phyloP scores from a whole-genome alignment of 2,329 filamentous ascomycete species.

The Stachybotrys elegans region DNA sequence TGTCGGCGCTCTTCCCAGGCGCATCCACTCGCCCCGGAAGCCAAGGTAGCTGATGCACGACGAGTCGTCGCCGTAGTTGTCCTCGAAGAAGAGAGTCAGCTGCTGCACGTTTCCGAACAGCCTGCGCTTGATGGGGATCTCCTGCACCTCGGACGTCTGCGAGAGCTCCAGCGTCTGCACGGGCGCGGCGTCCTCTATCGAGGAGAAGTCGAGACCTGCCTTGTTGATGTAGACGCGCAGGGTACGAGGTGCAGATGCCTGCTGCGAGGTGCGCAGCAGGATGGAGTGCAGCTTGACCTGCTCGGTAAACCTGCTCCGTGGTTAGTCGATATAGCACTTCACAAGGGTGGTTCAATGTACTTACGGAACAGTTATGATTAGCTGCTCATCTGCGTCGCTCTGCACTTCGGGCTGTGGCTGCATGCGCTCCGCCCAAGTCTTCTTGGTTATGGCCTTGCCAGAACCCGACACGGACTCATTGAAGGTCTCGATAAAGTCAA shows the following conservation, averaged over 20 bases:
- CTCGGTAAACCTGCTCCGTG: conserved; percentile 68
- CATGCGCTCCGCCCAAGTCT: conserved; percentile 84
- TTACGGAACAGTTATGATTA: conserved; percentile 88
- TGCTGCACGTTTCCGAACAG: conserved; percentile 82
- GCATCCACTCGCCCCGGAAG: conserved; percentile 93
- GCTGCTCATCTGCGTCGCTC: conserved; percentile 86
- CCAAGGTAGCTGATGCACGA: conserved; percentile 78
- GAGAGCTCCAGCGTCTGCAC: conserved; percentile 75
- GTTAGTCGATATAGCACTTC: neutral
- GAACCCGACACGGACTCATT: conserved; percentile 70
- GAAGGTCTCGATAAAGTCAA: conserved; percentile 75
- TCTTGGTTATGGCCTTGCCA: conserved; percentile 74
- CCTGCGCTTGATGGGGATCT: conserved; percentile 82
- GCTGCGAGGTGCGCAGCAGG: conserved; percentile 73
- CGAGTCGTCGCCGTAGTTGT: conserved; percentile 80
- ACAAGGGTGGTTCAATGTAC: conserved; percentile 25
- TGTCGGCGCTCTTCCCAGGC: conserved; percentile 63
- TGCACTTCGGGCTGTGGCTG: conserved; percentile 66
- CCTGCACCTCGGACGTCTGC: conserved; percentile 76
- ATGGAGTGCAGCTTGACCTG: conserved; percentile 91
- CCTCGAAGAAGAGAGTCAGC: conserved; percentile 81
- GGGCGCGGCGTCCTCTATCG: conserved; percentile 63
- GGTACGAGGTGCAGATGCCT: conserved; percentile 68
- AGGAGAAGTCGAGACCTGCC: conserved; percentile 78
- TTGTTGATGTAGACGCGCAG: conserved; percentile 86